Percentiles rank a stretch among this genome's conserved stretches.
These are phyloP conservation scores for Lagenidium giganteum DNA, from an alignment of 352 stramenopile species.

Conservation along the genomic window DNA sequence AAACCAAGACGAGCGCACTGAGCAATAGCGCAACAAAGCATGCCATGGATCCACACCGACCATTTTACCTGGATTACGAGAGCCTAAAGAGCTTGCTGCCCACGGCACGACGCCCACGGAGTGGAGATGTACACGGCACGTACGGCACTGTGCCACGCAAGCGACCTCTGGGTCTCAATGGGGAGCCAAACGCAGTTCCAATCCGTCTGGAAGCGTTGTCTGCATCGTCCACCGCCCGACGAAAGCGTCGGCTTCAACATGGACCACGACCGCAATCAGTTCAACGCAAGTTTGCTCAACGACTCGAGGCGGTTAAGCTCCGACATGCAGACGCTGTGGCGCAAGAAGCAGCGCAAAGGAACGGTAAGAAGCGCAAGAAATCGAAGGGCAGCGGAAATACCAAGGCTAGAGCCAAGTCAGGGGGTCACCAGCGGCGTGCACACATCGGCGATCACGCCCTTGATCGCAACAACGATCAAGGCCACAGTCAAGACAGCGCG, in stretches of 20 bases:
- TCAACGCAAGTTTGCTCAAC: conserved; percentile 41
- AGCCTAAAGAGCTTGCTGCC: conserved; percentile 59
- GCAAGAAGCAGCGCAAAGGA: conserved; percentile 8
- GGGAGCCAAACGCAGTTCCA: conserved; percentile 17
- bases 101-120: conserved; percentile 11
- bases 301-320: conserved; percentile 33
- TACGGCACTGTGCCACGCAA: conserved; percentile 6
- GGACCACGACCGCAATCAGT: conserved; percentile 12
- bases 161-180: too few species aligned
- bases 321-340: conserved; percentile 8
- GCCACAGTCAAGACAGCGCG: conserved; percentile 1
- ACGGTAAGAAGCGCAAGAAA: too few species aligned
- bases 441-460: too few species aligned
- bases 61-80: conserved; percentile 67
- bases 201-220: conserved; percentile 38
- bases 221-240: conserved; percentile 2
- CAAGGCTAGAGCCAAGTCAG: too few species aligned
- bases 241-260: conserved; percentile 1
- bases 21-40: background rate
- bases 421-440: too few species aligned
- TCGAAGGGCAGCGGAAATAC: conserved; percentile 4
- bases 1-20: background rate
- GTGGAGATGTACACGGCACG: conserved; percentile 13
- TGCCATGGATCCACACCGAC: conserved; percentile 7
- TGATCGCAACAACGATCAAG: conserved; percentile 27